Evolutionary conservation across 768 basidiomycete species (phyloP), one percentile per base, ranked within the genome.

Genomic region (Mycena latifolia): DNA sequence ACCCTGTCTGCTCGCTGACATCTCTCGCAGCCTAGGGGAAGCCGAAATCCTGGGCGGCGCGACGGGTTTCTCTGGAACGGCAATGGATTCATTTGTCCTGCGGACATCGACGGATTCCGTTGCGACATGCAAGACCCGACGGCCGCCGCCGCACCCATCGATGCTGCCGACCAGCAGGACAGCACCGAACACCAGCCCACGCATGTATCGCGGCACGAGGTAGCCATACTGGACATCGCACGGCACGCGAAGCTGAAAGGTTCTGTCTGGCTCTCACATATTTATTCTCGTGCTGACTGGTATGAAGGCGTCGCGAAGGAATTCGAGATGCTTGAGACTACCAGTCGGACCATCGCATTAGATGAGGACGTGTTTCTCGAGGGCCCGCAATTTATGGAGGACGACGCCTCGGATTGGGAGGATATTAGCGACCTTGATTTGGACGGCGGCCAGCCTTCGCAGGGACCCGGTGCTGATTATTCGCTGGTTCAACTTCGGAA

Each of bases 1-100:
- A 5, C 37, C 4, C 15, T 14, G 17, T 15, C 37, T 14, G 5
- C 37, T 39, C 15, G 37, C 37, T 39, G 5, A 39, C 17, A 15
- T 39, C 14, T 39, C 11, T 39, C 37, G 37, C 37, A 39, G 37
- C 6, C 46, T 8, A 31, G 52, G 11, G 28, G 24, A 7, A 57
- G 48, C 51, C 66, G 66, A 8, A 67, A 67, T 50, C 66, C 61
- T 2, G 66, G 66, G 17, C 61, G 61, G 39, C 55, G 61, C 37
- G 66, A 67, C 50, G 55, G 55, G 0, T 63, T 53, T 41, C 60
- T 17, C 18, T 67, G 61, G 61, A 67, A 67, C 51, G 25, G 48
- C 17, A 17, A 50, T n/a, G 8, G 29, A n/a, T 67, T 67, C 43
- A 50, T 67, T 20, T 67, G 66, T 43, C 61, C 66, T 11, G 22